phyloP scores from a whole-genome alignment of 2,329 filamentous ascomycete species.

The Bretziella fagacearum region DNA sequence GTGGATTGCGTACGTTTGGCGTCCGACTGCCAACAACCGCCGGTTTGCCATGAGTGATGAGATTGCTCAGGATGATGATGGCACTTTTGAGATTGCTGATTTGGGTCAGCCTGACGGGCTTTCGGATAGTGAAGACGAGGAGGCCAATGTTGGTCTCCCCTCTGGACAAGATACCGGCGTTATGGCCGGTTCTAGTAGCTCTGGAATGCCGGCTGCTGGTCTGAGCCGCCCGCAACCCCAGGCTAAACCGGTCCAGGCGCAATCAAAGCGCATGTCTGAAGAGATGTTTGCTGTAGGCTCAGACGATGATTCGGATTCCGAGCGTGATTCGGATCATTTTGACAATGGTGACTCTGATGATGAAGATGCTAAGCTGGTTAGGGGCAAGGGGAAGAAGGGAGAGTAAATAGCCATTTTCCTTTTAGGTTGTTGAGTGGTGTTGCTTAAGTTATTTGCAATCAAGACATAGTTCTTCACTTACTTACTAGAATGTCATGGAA shows the following conservation, averaged over 20 bases:
- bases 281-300: conserved; percentile 93
- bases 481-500: too few relatives aligned
- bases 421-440: neutral
- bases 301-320: conserved; percentile 14
- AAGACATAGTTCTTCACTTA: too few relatives aligned
- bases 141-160: conserved; percentile 19
- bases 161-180: conserved; percentile 8
- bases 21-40: conserved; percentile 89
- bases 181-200: conserved; percentile 9
- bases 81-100: conserved; percentile 82
- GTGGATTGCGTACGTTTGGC: conserved; percentile 90
- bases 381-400: conserved; percentile 20
- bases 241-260: conserved; percentile 16
- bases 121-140: conserved; percentile 38
- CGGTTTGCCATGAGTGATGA: conserved; percentile 98
- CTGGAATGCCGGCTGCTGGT: conserved; percentile 3
- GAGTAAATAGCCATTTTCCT: conserved; percentile 4
- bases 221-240: conserved; percentile 12
- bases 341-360: conserved; percentile 23
- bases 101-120: conserved; percentile 59
- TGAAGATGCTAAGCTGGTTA: conserved; percentile 42
- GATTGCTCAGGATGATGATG: conserved; percentile 95
- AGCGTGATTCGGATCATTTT: neutral
- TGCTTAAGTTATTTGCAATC: too few relatives aligned
- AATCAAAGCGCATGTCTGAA: conserved; percentile 45